Conservation (phyloP, 345 rosid genomes). For the Atalantia buxifolia region DNA sequence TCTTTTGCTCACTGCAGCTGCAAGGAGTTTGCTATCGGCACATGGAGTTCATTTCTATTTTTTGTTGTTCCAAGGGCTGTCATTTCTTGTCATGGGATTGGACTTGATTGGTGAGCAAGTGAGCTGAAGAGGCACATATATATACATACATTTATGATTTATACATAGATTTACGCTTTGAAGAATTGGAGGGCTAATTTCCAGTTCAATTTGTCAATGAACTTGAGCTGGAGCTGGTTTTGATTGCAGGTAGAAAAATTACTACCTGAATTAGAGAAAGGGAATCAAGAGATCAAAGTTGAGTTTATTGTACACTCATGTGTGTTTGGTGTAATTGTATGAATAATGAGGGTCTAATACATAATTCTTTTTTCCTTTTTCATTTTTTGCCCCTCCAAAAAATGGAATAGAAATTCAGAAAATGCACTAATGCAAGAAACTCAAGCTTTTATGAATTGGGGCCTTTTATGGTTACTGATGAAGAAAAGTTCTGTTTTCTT, state of each 20-base stretch:
- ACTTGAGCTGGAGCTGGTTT: slow-evolving; percentile 3
- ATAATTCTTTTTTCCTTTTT: background rate
- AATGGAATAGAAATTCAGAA: no score
- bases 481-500: no score
- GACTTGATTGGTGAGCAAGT: slow-evolving; percentile 94
- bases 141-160: no score
- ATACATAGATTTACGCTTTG: background rate
- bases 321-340: background rate
- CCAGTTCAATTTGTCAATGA: slow-evolving; percentile 3
- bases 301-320: slow-evolving; percentile 1
- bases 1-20: slow-evolving; percentile 77
- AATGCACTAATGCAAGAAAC: no score
- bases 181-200: background rate
- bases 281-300: background rate
- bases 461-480: no score
- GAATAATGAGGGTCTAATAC: slow-evolving; percentile 3
- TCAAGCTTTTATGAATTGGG: no score
- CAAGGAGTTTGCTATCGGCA: slow-evolving; percentile 72
- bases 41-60: slow-evolving; percentile 94
- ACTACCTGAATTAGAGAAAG: background rate
- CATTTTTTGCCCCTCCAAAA: no score
- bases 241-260: background rate
- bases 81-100: slow-evolving; percentile 81
- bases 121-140: slow-evolving; percentile 27
- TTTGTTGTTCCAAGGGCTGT: slow-evolving; percentile 81